phyloP scores from a whole-genome alignment of 768 basidiomycete genomes.

The Filobasidium wieringae region DNA sequence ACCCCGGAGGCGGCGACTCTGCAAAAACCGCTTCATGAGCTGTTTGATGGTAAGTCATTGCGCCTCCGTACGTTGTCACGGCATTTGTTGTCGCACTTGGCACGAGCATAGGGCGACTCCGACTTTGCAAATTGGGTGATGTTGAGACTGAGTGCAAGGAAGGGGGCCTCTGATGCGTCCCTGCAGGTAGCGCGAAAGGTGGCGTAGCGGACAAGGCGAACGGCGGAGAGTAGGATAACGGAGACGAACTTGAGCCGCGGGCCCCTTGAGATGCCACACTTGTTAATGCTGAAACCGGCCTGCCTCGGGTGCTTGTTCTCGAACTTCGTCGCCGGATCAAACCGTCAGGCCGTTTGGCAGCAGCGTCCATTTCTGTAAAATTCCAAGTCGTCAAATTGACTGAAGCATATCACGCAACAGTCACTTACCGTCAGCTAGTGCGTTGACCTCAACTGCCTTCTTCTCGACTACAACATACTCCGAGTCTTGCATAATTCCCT shows the following conservation, averaged over 20 bases:
- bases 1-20: constrained; percentile 6
- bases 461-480: constrained; percentile 95
- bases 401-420: background rate
- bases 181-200: constrained; percentile 37
- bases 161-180: constrained; percentile 12
- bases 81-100: constrained; percentile 2
- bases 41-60: constrained; percentile 13
- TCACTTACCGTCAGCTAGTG: constrained; percentile 70
- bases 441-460: constrained; percentile 80
- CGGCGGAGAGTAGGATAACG: constrained; percentile 36
- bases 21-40: constrained; percentile 22
- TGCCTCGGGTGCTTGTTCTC: constrained; percentile 26
- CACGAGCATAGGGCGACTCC: constrained; percentile 12
- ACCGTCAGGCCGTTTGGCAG: constrained; percentile 32
- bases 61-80: constrained; percentile 2
- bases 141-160: constrained; percentile 11
- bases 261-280: constrained; percentile 5
- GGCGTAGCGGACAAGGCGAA: constrained; percentile 37
- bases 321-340: constrained; percentile 37
- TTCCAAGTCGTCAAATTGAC: background rate
- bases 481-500: constrained; percentile 3
- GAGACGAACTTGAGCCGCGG: constrained; percentile 8
- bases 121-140: constrained; percentile 7
- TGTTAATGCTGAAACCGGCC: constrained; percentile 34
- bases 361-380: constrained; percentile 40